Evolutionary conservation across 2,329 filamentous ascomycete species (phyloP), one percentile per base, ranked within the genome.

Genomic region (Colletotrichum eremochloae): DNA sequence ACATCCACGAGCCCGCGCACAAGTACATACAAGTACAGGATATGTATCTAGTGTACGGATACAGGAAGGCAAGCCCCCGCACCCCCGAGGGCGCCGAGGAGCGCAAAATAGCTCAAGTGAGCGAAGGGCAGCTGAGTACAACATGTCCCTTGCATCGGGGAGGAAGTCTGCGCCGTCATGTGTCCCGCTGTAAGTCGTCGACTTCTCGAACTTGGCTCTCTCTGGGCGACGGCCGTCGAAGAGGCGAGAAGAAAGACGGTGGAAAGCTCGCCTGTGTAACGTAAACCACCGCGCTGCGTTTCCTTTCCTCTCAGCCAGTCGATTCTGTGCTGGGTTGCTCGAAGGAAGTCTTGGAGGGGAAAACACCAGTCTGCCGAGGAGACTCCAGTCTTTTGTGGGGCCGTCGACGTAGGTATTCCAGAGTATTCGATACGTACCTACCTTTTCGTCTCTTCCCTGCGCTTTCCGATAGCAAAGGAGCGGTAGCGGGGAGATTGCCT

Each of bases 261-360:
- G 44, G 64, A 36, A 61, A 14, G 18, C 44, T 46, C 36, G 36
- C 60, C 53, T 36, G 18, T 15, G 29, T 36, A 18, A 9, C 40
- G 40, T 36, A 18, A n/a, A 50, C 18, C 58, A 62, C 6, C 36
- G 64, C 50, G 20, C 44, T 55, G 24, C 38, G 56, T 38, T 60
- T 65, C 40, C 46, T 38, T 60, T 65, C 40, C 46, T 67, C 68
- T n/a, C 48, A 38, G 24, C 68, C 68, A 71, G 40, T 71, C 57
- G 65, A 63, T 53, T 52, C 52, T 60, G 64, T 53, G 58, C 52
- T 60, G 64, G 14, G 24, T 62, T 53, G 48, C 53, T 56, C 42
- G 9, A 31, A 46, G 48, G 9, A 31, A 46, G 64, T 52, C 68
- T 71, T 68, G 68, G 68, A 65, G 53, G 68, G 52, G 65, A 63